phyloP scores from a whole-genome alignment of 2,329 filamentous ascomycete species.

The Fusarium verticillioides region DNA sequence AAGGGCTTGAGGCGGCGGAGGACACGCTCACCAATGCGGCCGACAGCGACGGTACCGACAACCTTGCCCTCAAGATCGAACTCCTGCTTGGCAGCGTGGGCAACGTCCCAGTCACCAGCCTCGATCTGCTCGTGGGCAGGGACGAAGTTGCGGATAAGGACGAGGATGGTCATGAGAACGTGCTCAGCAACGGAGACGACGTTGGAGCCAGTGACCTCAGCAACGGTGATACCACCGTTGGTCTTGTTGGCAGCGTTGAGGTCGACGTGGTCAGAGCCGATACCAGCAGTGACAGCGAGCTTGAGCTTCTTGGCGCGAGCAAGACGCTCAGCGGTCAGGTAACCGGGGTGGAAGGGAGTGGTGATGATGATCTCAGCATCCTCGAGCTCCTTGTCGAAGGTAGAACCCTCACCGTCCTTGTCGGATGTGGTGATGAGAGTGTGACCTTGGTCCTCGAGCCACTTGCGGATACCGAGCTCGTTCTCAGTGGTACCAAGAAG shows the following conservation, averaged over 20 bases:
- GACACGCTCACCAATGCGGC: slow-evolving; percentile 97
- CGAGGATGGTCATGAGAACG: slow-evolving; percentile 98
- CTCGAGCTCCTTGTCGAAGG: slow-evolving; percentile 93
- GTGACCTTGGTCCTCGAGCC: slow-evolving; percentile 97
- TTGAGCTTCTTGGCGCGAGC: slow-evolving; percentile 99
- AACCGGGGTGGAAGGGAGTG: slow-evolving; percentile 98
- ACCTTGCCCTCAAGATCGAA: slow-evolving; percentile 98
- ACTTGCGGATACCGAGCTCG: slow-evolving; percentile 95
- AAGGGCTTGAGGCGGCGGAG: slow-evolving; percentile 95
- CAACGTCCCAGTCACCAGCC: slow-evolving; percentile 93
- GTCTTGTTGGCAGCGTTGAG: slow-evolving; percentile 97
- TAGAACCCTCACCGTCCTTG: slow-evolving; percentile 94
- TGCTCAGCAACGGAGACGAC: slow-evolving; percentile 99
- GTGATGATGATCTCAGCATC: slow-evolving; percentile 99
- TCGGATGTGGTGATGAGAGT: slow-evolving; percentile 96
- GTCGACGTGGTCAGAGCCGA: slow-evolving; percentile 98
- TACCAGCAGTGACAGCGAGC: slow-evolving; percentile 95
- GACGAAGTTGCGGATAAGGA: slow-evolving; percentile 97
- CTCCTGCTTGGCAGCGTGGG: slow-evolving; percentile 96
- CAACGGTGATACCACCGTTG: slow-evolving; percentile 96
- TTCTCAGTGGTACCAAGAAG: slow-evolving; percentile 97
- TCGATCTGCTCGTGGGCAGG: slow-evolving; percentile 95
- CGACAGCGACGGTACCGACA: slow-evolving; percentile 96
- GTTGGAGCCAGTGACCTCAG: slow-evolving; percentile 97
- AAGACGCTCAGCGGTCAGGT: slow-evolving; percentile 95